A percentile compares a stretch with the other conserved stretches of the same genome.
Evolutionary conservation across 2,329 filamentous ascomycete species (phyloP).

Genomic region (Dactylellina sp.): DNA sequence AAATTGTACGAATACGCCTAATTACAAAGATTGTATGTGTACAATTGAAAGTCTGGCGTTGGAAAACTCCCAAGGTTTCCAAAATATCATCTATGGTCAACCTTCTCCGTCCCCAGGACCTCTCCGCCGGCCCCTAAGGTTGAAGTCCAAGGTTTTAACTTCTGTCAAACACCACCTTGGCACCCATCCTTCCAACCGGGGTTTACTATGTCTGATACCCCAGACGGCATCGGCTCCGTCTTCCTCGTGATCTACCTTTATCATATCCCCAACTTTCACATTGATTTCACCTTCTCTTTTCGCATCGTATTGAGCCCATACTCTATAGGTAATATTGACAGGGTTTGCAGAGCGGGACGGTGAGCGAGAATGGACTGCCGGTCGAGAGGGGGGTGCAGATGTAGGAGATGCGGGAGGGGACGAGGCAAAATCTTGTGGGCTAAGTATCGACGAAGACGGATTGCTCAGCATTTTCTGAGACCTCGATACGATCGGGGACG

Average conservation of each 20-base stretch:
- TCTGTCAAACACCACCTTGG: slow-evolving; percentile 54
- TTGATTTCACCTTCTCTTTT: slow-evolving; percentile 44
- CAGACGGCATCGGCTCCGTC: slow-evolving; percentile 36
- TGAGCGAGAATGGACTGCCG: slow-evolving; percentile 29
- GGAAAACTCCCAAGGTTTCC: not conserved
- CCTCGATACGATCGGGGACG: slow-evolving; percentile 31
- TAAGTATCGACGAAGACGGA: slow-evolving; percentile 13
- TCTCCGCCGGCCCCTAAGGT: slow-evolving; percentile 33
- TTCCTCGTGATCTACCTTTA: slow-evolving; percentile 52
- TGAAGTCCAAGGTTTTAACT: slow-evolving; percentile 44
- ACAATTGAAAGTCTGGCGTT: not conserved
- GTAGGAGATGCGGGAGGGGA: slow-evolving; percentile 1
- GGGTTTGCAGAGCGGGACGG: slow-evolving; percentile 25
- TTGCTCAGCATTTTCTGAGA: slow-evolving; percentile 31
- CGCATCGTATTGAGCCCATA: slow-evolving; percentile 53
- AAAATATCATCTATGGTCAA: not conserved
- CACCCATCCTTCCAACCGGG: slow-evolving; percentile 40
- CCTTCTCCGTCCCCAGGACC: not conserved
- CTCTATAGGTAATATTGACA: slow-evolving; percentile 35
- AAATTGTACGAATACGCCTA: too few species aligned
- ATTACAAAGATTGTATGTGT: not conserved
- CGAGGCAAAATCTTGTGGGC: not conserved
- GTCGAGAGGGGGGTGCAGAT: slow-evolving; percentile 9
- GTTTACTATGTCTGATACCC: slow-evolving; percentile 45
- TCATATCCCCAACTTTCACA: slow-evolving; percentile 50